These are phyloP conservation scores for Parachaetomium inaequale DNA, from an alignment of 495 filamentous ascomycete genomes.

Conservation along the genomic window DNA sequence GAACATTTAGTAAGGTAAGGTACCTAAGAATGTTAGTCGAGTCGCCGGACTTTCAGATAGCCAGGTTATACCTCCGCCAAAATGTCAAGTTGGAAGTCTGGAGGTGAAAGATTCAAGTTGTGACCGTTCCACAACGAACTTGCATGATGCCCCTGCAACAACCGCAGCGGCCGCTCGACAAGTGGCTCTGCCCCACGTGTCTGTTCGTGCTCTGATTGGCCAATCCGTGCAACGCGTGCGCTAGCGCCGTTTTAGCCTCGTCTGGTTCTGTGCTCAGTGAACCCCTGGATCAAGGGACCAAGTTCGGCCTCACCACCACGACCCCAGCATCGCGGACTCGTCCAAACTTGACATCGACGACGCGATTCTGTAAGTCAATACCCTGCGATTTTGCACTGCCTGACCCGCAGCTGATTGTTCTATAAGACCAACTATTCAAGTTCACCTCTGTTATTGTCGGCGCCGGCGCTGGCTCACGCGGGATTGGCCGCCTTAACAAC, in stretches of 20 bases:
- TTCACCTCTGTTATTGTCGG: not conserved
- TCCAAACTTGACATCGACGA: not conserved
- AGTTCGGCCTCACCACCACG: constrained; percentile 5
- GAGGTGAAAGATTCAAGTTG: not conserved
- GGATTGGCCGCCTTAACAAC: constrained; percentile 11
- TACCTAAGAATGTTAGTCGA: too few relatives aligned
- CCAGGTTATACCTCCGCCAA: too few relatives aligned
- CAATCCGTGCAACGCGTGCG: not conserved
- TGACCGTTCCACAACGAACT: not conserved
- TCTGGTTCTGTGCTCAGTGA: not conserved
- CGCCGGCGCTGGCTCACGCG: not conserved
- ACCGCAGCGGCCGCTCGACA: not conserved
- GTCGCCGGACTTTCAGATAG: too few relatives aligned
- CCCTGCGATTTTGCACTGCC: not conserved
- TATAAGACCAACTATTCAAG: not conserved
- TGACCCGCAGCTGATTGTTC: not conserved
- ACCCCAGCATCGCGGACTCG: not conserved
- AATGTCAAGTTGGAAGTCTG: too few relatives aligned
- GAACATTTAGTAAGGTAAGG: too few relatives aligned
- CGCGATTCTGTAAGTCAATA: not conserved
- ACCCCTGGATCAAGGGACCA: constrained; percentile 2
- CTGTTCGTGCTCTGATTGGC: constrained; percentile 8
- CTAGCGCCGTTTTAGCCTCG: constrained; percentile 14
- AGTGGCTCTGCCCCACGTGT: not conserved
- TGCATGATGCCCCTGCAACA: not conserved